These are phyloP conservation scores for Boletus vinaceobasis DNA, from an alignment of 768 basidiomycete species.

Conservation along the genomic window DNA sequence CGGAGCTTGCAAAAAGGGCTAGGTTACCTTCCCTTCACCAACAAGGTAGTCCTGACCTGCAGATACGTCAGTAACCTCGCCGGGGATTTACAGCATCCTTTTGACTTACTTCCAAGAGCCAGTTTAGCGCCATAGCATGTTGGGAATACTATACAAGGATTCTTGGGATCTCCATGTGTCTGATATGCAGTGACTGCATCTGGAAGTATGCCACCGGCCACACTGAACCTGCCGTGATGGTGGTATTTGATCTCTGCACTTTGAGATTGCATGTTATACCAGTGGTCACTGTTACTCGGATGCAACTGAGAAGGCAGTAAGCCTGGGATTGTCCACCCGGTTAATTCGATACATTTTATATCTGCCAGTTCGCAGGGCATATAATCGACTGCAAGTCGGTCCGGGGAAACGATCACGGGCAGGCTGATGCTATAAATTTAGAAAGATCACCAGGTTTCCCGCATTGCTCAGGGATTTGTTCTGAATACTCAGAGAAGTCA, in stretches of 20 bases:
- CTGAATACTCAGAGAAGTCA: background rate
- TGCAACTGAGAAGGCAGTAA: background rate
- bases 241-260: slow-evolving; percentile 40
- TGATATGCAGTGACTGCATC: slow-evolving; percentile 57
- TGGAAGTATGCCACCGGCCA: slow-evolving; percentile 51
- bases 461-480: background rate
- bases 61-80: slow-evolving; percentile 7
- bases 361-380: background rate
- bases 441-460: background rate
- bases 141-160: slow-evolving; percentile 58
- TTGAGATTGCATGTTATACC: slow-evolving; percentile 8
- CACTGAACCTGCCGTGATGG: slow-evolving; percentile 53
- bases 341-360: slow-evolving; percentile 1
- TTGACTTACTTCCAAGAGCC: slow-evolving; percentile 39
- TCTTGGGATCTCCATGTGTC: slow-evolving; percentile 50
- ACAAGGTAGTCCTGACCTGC: slow-evolving; percentile 49
- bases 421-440: background rate
- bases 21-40: slow-evolving; percentile 46
- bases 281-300: background rate
- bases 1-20: background rate
- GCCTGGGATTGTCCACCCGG: background rate
- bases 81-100: background rate
- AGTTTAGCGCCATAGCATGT: slow-evolving; percentile 56
- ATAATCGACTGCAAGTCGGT: background rate
- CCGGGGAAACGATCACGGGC: background rate